phyloP scores from a whole-genome alignment of 768 basidiomycete species.

The Termitomyces sp. region DNA sequence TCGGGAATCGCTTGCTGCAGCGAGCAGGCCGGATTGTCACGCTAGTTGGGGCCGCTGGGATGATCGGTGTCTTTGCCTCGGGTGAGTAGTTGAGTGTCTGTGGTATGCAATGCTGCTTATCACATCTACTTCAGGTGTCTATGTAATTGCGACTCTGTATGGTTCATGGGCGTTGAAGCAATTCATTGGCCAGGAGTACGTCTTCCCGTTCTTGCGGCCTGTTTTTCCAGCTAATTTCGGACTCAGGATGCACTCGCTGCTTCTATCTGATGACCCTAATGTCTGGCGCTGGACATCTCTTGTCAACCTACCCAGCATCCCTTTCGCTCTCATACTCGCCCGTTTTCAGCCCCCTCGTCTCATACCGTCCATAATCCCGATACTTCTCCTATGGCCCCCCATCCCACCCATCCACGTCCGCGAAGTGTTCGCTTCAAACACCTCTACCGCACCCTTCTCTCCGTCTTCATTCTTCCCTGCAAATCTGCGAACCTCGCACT shows the following conservation, averaged over 20 bases:
- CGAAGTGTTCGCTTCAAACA: conserved; percentile 19
- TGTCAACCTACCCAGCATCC: conserved; percentile 69
- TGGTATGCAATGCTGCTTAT: background rate
- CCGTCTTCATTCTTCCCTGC: conserved; percentile 18
- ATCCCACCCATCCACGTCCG: conserved; percentile 28
- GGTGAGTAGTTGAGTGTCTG: conserved; percentile 35
- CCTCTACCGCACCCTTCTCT: conserved; percentile 19
- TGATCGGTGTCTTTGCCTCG: conserved; percentile 52
- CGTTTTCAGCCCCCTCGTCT: conserved; percentile 38
- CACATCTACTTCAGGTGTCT: conserved; percentile 25
- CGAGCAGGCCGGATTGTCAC: conserved; percentile 48
- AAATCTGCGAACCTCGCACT: conserved; percentile 28
- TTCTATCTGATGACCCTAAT: conserved; percentile 62
- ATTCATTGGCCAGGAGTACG: conserved; percentile 66
- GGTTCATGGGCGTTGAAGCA: conserved; percentile 67
- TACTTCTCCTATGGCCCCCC: conserved; percentile 43
- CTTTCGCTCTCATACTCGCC: conserved; percentile 59
- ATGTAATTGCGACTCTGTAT: conserved; percentile 54
- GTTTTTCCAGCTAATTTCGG: background rate
- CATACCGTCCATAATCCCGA: conserved; percentile 34
- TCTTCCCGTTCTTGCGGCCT: background rate
- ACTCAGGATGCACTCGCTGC: conserved; percentile 53
- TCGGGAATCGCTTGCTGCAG: conserved; percentile 45
- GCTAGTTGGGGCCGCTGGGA: conserved; percentile 40
- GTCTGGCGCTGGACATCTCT: conserved; percentile 77